Evolutionary conservation across 148 eudicot species (phyloP).

Genomic region (Agrostemma githago): DNA sequence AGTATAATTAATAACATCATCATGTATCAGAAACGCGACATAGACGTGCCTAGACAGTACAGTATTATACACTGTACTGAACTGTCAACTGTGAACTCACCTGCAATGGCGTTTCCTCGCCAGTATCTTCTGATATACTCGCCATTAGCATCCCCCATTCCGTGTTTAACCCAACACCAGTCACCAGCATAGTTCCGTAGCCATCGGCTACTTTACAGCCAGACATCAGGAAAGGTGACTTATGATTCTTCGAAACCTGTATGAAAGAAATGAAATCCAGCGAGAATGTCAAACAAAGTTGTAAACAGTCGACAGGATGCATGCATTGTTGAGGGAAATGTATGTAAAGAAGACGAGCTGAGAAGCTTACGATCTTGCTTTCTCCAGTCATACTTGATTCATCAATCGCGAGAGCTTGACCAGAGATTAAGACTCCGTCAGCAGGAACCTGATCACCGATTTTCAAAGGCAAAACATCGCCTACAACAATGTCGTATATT

Average conservation of each 20-base stretch:
- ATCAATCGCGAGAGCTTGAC: conserved; percentile 87
- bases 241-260: conserved; percentile 64
- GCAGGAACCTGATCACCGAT: conserved; percentile 99
- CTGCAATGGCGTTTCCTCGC: conserved; percentile 99
- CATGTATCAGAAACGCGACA: not conserved
- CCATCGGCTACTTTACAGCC: conserved; percentile 99
- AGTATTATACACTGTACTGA: too few species aligned
- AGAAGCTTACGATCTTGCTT: conserved; percentile 72
- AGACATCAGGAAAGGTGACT: conserved; percentile 85
- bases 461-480: conserved; percentile 78
- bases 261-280: conserved; percentile 12
- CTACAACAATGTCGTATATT: conserved; percentile 90
- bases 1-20: not conserved
- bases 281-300: conserved; percentile 2
- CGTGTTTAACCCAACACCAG: conserved; percentile 88
- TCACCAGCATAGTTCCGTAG: conserved; percentile 96
- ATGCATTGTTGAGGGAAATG: not conserved
- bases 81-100: conserved; percentile 23
- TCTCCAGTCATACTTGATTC: conserved; percentile 99
- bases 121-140: conserved; percentile 95
- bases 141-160: conserved; percentile 99
- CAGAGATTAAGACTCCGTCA: conserved; percentile 80
- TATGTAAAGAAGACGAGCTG: too few species aligned
- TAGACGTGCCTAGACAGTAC: too few species aligned
- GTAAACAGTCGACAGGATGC: not conserved